Base-by-base conservation (phyloP, 1,139 yeast genomes). In the Wickerhamomyces sp. region DNA sequence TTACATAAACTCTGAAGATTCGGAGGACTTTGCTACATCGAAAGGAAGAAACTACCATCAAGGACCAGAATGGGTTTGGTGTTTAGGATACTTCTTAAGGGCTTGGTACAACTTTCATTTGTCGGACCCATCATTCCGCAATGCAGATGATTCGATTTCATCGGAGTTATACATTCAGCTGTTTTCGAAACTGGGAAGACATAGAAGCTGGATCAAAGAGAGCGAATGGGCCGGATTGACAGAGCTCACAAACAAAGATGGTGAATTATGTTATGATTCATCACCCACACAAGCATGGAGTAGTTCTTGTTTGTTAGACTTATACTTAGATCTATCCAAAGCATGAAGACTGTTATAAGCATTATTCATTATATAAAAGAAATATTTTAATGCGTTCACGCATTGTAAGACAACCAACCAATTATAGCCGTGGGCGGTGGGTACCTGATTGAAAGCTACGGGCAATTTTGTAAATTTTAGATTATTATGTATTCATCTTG, bases 61-160 rank as follows among this genome's bases (percentile, higher is more conserved):
- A 64, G 98, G 98, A 2, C 98, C 98, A 2, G 98, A 92, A 60
- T 92, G 98, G 98, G 82, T 86, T 18, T 92, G 97, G 97, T 78
- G 81, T 45, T 72, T 74, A 29, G 98, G 98, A 2, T 89, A 78
- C 63, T 90, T 87, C 59, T 64, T 92, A 50, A 74, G 97, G 46
- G 96, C 97, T 0, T 80, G 70, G 57, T 64, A 72, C 35, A 60
- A 65, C 38, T 79, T 84, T 60, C 78, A 79, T 49, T 63, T 69
- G 40, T 65, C 65, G 9, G 61, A 59, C 29, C 43, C 58, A 35
- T 37, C 55, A 15, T 50, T 59, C 37, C 44, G 51, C 28, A 52
- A 49, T 25, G 48, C 55, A 2, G 56, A 61, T 15, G 64, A 64
- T 7, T 55, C 54, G 13, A 72, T 77, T 1, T 65, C 63, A 3